Evolutionary conservation across 1,139 yeast genomes (phyloP).

Genomic region (Geotrichum phurueaensis): DNA sequence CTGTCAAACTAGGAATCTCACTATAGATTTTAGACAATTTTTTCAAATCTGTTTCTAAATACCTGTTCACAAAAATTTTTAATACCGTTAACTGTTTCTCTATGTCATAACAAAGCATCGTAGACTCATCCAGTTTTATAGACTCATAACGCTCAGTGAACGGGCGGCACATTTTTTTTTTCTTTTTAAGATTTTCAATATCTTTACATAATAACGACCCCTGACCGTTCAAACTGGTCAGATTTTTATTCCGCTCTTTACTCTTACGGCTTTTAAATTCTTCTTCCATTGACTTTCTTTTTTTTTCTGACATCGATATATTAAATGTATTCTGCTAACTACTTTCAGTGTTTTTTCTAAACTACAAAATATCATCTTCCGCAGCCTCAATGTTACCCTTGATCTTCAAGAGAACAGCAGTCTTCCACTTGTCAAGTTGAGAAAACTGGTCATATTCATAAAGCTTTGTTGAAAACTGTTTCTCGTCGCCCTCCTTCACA

Average conservation of each 20-base stretch:
- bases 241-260: not conserved
- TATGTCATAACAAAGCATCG: not conserved
- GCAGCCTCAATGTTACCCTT: conserved; percentile 68
- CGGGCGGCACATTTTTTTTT: not conserved
- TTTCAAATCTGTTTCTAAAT: not conserved
- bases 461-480: conserved; percentile 66
- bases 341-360: not conserved
- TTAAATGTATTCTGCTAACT: not conserved
- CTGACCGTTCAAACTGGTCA: not conserved
- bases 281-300: not conserved
- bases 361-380: conserved; percentile 51
- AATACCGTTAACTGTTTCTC: not conserved
- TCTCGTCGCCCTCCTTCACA: conserved; percentile 73
- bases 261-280: too few species aligned
- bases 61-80: not conserved
- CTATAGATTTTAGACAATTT: not conserved
- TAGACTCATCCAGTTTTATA: not conserved
- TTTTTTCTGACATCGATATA: not conserved
- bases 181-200: not conserved
- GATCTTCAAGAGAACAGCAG: conserved; percentile 75
- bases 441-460: conserved; percentile 83
- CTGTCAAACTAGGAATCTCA: not conserved
- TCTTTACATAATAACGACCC: not conserved
- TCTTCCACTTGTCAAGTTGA: conserved; percentile 87
- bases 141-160: not conserved